A percentile compares a stretch with the other conserved stretches of the same genome.
phyloP scores from a whole-genome alignment of 2,329 filamentous ascomycete species.

The Neurospora sp. region DNA sequence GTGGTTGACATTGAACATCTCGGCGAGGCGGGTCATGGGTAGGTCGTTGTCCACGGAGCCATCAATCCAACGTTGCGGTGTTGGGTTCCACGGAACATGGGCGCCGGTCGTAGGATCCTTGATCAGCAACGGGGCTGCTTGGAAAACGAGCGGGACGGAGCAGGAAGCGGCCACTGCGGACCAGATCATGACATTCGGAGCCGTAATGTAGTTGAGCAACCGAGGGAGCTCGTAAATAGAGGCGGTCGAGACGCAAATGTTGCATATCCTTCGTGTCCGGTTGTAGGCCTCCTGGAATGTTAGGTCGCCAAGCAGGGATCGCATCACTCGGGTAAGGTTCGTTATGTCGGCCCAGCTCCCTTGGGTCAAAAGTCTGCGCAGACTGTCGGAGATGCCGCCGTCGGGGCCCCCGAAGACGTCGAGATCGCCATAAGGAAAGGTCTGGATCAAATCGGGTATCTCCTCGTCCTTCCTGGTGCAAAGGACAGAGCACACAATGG shows the following conservation, averaged over 20 bases:
- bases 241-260: constrained; percentile 85
- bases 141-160: constrained; percentile 81
- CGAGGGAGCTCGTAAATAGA: constrained; percentile 79
- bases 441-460: constrained; percentile 56
- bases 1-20: constrained; percentile 98
- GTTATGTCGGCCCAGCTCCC: constrained; percentile 79
- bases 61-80: constrained; percentile 80
- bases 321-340: constrained; percentile 74
- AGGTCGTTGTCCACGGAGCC: constrained; percentile 92
- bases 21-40: constrained; percentile 77
- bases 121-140: constrained; percentile 65
- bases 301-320: constrained; percentile 69
- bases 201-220: constrained; percentile 84
- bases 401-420: constrained; percentile 60
- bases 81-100: constrained; percentile 74
- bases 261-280: constrained; percentile 81
- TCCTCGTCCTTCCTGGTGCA: constrained; percentile 72
- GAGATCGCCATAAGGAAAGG: constrained; percentile 71
- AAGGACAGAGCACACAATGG: constrained; percentile 73
- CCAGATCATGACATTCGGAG: constrained; percentile 92
- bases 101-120: constrained; percentile 76
- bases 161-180: constrained; percentile 94
- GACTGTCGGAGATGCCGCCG: constrained; percentile 57
- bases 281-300: constrained; percentile 96
- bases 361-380: constrained; percentile 66